phyloP scores from a whole-genome alignment of 768 basidiomycete genomes.

The Lactarius deliciosus region DNA sequence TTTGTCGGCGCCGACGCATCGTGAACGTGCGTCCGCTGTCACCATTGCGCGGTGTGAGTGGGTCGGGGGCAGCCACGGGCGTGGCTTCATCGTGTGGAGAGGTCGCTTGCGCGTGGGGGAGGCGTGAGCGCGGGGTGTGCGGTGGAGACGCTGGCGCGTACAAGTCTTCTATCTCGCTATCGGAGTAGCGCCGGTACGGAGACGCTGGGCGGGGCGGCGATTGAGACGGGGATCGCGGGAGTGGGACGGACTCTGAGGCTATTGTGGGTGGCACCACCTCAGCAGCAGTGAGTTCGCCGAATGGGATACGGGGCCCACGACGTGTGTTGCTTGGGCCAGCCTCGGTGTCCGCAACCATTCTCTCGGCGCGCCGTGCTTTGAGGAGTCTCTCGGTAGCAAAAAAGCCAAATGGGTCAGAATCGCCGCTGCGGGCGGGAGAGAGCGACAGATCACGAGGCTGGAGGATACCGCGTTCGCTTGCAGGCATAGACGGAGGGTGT shows the following conservation, averaged over 20 bases:
- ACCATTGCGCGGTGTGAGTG: slow-evolving; percentile 25
- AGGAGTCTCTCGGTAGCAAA: slow-evolving; percentile 28
- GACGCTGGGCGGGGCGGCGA: slow-evolving; percentile 3
- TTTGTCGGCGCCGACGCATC: slow-evolving; percentile 28
- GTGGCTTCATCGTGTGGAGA: slow-evolving; percentile 13
- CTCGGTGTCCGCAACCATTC: not conserved
- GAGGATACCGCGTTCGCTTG: slow-evolving; percentile 28
- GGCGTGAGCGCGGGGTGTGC: slow-evolving; percentile 19
- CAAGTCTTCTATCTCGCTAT: slow-evolving; percentile 30
- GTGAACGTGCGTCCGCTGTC: slow-evolving; percentile 27
- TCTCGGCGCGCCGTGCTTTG: slow-evolving; percentile 23
- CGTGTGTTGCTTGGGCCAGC: slow-evolving; percentile 19
- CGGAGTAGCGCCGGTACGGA: slow-evolving; percentile 24
- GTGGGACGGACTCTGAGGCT: not conserved
- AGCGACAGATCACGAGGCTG: slow-evolving; percentile 20
- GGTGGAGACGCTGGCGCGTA: slow-evolving; percentile 27
- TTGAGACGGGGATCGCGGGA: slow-evolving; percentile 1
- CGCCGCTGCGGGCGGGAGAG: slow-evolving; percentile 18
- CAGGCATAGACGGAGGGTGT: slow-evolving; percentile 4
- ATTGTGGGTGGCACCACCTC: slow-evolving; percentile 5
- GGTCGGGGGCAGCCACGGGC: slow-evolving; percentile 7
- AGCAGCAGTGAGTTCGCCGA: slow-evolving; percentile 19
- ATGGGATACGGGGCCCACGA: slow-evolving; percentile 20
- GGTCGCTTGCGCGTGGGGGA: slow-evolving; percentile 15
- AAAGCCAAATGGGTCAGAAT: slow-evolving; percentile 29